A percentile compares a stretch with the other conserved stretches of the same genome.
Evolutionary conservation across 331 rosid species (phyloP).

Genomic region (Malus hybrid): DNA sequence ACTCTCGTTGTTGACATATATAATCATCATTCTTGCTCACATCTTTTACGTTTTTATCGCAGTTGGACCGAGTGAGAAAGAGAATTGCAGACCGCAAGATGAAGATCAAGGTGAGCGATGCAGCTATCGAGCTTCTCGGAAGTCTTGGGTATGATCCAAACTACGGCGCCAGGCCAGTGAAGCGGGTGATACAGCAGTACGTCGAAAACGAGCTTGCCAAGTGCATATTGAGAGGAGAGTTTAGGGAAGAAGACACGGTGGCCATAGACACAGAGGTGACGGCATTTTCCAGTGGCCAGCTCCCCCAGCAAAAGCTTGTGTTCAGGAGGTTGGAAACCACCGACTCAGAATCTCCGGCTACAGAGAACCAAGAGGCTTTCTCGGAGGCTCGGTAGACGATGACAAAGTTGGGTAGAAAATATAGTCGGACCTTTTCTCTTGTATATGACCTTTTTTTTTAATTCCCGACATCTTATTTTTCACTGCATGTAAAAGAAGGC

Average conservation of each 20-base stretch:
- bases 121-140: constrained; percentile 80
- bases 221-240: constrained; percentile 86
- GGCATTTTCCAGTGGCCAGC: constrained; percentile 65
- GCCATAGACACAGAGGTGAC: constrained; percentile 75
- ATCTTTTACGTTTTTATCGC: background rate
- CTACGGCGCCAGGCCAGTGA: constrained; percentile 98
- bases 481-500: no score
- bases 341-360: constrained; percentile 25
- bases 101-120: constrained; percentile 62
- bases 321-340: constrained; percentile 41
- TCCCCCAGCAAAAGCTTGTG: constrained; percentile 68
- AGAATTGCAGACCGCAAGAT: constrained; percentile 86
- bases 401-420: background rate
- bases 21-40: background rate
- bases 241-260: constrained; percentile 70
- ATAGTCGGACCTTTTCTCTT: background rate
- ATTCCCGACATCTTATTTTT: background rate
- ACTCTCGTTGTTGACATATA: no score
- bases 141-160: constrained; percentile 87
- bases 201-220: constrained; percentile 91
- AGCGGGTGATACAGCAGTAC: constrained; percentile 89
- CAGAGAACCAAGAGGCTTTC: constrained; percentile 33
- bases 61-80: constrained; percentile 87
- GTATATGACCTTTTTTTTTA: background rate
- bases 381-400: constrained; percentile 37